Base-by-base conservation (phyloP, 1,139 yeast species). In the Yamadazyma friedrichii region DNA sequence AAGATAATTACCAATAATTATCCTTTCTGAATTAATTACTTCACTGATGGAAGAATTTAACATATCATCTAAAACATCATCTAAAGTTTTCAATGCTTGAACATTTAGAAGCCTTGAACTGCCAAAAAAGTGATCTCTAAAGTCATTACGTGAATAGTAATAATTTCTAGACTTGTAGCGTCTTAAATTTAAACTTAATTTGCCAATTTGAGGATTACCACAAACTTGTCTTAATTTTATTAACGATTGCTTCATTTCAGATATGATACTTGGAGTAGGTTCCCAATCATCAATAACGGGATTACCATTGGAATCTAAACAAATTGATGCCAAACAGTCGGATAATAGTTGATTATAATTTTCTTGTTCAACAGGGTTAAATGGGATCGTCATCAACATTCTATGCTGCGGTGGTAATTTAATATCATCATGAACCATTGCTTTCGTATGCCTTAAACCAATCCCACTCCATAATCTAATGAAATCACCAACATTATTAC, bases 361-460 rank as follows among this genome's bases (percentile, higher is more conserved):
- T 54, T 87, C 89, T 55, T 85, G 86, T 55, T 91, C 98, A 15
- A 91, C 77, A 0, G 88, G 79, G 6, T 87, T 80, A 56, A 93
- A 86, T 3, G 89, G 88, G 10, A 87, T 70, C 1, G 86, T 74
- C 44, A 91, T 62, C 35, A 88, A 65, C 10, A 82, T 70, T 44
- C 95, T 69, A 11, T 73, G 71, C 55, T 93, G 98, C 0, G 80
- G 78, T 0, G 98, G 98, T 8, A 93, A 67, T 35, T 71, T 61
- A 17, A 93, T 81, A 54, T 91, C 95, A 41, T 78, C 74, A 38
- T 80, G 79, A 0, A 91, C 96, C 84, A 85, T 82, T 6, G 81
- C 76, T 51, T 88, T 88, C 0, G 96, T 85, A 56, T 93, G 98
- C 31, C 98, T 69, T 10, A 89, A 66, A 8, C 88, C 76, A 6